Conservation (phyloP, 108 stramenopile genomes). For the Cyclotella cryptica region DNA sequence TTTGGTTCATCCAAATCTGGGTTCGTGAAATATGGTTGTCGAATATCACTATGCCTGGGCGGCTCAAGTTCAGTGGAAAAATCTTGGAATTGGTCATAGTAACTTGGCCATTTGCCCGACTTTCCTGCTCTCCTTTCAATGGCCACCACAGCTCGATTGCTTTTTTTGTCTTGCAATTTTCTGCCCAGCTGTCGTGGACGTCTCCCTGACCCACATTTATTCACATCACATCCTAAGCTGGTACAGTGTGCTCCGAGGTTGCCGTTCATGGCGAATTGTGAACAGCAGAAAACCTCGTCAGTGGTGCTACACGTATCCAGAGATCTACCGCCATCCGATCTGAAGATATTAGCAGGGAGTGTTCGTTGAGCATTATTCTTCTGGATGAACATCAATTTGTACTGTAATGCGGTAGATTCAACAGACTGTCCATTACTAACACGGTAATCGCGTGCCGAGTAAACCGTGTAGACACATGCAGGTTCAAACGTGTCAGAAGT, state of each 20-base stretch:
- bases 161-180: not conserved
- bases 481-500: slow-evolving; percentile 12
- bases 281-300: slow-evolving; percentile 1
- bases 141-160: not conserved
- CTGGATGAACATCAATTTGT: not conserved
- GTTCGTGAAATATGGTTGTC: too few relatives aligned
- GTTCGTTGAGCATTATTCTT: not conserved
- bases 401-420: not conserved
- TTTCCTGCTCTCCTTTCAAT: too few relatives aligned
- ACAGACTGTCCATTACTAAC: not conserved
- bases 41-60: too few relatives aligned
- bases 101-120: too few relatives aligned
- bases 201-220: slow-evolving; percentile 8
- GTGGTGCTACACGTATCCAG: not conserved
- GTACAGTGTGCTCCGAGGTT: slow-evolving; percentile 8
- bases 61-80: too few relatives aligned
- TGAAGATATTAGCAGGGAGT: too few relatives aligned
- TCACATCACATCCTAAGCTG: not conserved
- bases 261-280: slow-evolving; percentile 5
- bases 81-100: too few relatives aligned
- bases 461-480: not conserved
- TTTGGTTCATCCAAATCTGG: too few relatives aligned
- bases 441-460: not conserved
- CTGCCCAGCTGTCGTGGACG: not conserved
- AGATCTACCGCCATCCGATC: too few relatives aligned